phyloP scores from a whole-genome alignment of 2,329 filamentous ascomycete species.

The Sporothrix brunneoviolacea region DNA sequence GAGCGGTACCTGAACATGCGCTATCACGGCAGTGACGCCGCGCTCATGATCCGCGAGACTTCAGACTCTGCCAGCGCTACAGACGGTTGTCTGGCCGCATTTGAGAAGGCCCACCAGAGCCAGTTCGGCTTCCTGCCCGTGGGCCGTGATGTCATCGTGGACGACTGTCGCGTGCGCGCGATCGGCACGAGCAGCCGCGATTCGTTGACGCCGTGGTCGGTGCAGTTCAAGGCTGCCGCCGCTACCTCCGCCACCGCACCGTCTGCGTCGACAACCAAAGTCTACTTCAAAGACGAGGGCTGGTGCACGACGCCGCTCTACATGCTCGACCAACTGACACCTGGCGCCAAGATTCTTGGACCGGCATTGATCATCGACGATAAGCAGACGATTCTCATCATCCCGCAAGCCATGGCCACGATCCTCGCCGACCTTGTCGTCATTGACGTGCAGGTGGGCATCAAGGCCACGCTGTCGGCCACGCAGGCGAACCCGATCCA shows the following conservation, averaged over 20 bases:
- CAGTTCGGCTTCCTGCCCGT: slow-evolving; percentile 92
- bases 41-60: slow-evolving; percentile 72
- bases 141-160: slow-evolving; percentile 79
- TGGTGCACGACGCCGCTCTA: slow-evolving; percentile 75
- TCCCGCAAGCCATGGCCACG: slow-evolving; percentile 66
- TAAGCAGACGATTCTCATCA: slow-evolving; percentile 86
- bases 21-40: slow-evolving; percentile 83
- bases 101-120: slow-evolving; percentile 78
- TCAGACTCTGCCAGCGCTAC: no score
- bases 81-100: slow-evolving; percentile 72
- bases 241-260: no score
- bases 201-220: slow-evolving; percentile 50
- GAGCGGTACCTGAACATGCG: slow-evolving; percentile 70
- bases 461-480: slow-evolving; percentile 20
- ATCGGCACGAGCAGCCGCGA: no score
- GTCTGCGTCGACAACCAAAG: slow-evolving; percentile 54
- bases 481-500: slow-evolving; percentile 60
- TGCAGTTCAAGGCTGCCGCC: slow-evolving; percentile 36
- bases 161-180: slow-evolving; percentile 80
- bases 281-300: slow-evolving; percentile 73
- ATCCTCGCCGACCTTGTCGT: slow-evolving; percentile 84
- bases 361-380: slow-evolving; percentile 82
- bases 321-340: slow-evolving; percentile 63
- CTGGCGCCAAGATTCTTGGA: slow-evolving; percentile 66
- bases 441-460: slow-evolving; percentile 64